Base-by-base conservation (phyloP, 208 protist species). In the Trypanosoma brucei region DNA sequence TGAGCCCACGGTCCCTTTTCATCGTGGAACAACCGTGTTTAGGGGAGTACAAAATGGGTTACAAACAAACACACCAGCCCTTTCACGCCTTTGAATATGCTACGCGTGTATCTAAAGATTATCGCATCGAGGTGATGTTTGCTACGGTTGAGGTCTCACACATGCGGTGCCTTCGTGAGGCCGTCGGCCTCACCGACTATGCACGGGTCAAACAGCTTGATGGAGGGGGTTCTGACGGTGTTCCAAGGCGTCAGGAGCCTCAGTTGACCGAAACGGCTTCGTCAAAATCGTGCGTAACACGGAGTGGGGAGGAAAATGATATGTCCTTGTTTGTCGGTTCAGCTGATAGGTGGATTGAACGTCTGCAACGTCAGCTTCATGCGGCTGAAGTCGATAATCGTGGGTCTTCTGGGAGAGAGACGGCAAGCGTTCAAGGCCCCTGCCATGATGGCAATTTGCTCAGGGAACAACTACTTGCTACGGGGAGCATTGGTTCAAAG, bases 71-170 rank as follows among this genome's bases (percentile, higher is more conserved):
- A 36, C 85, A 93, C 58, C 84, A 93, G 68, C 85, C 91, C 0
- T 93, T 93, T 55, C 86, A 92, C 75, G 54, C 81, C 8, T 93
- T 94, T 65, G 86, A 96, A 65, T 92, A 94, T 78, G 84, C 73
- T 49, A 93, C 84, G 38, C 84, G 87, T 45, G 73, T 94, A 22
- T 93, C 91, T 30, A 92, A 91, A 65, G 91, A 96, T 71, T 96
- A 96, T 76, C 85, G 88, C 33, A 87, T 96, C 51, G 91, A 96
- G 69, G 79, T 96, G 36, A 68, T 94, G 46, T 96, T 96, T 53
- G 91, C 91, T 2, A 87, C 79, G 0, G 91, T 96, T 35, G 87
- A 96, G 65, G 77, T 70, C 40, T 70, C 75, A 55, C 84, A 92
- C 45, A 78, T 64, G 55, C 72, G 54, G 39, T 79, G 79, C 45